These are phyloP conservation scores for Sphaerosporella brunnea DNA, from an alignment of 495 filamentous ascomycete species.

Conservation along the genomic window DNA sequence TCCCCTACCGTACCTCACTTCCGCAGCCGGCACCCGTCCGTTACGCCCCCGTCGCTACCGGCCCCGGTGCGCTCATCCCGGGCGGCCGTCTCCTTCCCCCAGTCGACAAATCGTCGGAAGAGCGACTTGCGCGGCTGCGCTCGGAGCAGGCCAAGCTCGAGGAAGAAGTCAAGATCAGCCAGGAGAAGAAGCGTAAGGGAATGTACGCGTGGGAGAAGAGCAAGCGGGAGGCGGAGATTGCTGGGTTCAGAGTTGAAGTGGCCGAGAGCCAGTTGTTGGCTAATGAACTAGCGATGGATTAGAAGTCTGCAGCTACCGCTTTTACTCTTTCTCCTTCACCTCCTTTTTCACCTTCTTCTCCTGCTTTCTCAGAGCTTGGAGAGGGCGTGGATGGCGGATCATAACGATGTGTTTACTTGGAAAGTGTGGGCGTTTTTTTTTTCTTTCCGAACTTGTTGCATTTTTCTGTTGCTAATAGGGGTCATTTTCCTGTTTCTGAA, in stretches of 20 bases:
- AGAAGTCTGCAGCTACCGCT: too few species aligned
- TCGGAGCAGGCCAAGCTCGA: constrained; percentile 22
- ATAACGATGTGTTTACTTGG: too few species aligned
- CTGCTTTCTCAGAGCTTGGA: too few species aligned
- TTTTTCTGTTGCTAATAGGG: too few species aligned
- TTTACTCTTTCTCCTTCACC: too few species aligned
- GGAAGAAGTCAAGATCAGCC: constrained; percentile 17
- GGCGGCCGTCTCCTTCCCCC: constrained; percentile 21
- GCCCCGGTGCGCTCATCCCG: constrained; percentile 20
- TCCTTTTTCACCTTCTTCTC: too few species aligned
- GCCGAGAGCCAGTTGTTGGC: constrained; percentile 16
- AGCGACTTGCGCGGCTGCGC: constrained; percentile 15
- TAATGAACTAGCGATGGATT: too few species aligned
- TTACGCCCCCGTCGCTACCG: constrained; percentile 6
- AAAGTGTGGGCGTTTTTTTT: too few species aligned
- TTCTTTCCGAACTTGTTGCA: too few species aligned
- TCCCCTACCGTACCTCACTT: constrained; percentile 23
- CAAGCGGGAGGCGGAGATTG: constrained; percentile 22
- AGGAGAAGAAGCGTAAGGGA: constrained; percentile 23
- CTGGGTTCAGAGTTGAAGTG: constrained; percentile 22
- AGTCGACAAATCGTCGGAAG: constrained; percentile 23
- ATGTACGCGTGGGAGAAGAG: constrained; percentile 22
- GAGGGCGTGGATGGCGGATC: too few species aligned
- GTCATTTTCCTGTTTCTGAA: too few species aligned
- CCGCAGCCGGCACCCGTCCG: constrained; percentile 8